phyloP scores from a whole-genome alignment of 2,329 filamentous ascomycete genomes.

The Dothistroma pini region DNA sequence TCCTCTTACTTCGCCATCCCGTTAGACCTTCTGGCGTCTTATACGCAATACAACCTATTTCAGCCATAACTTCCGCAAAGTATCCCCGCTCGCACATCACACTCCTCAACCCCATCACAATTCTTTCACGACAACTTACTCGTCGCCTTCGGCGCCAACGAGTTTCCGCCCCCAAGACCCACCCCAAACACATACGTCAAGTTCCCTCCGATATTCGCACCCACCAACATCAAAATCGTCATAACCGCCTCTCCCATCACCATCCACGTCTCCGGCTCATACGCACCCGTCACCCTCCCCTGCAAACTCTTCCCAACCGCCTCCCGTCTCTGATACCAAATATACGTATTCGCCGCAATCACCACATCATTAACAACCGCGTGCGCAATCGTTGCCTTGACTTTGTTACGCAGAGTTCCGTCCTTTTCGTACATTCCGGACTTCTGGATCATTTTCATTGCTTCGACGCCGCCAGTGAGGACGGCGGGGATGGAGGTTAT shows the following conservation, averaged over 20 bases:
- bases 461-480: constrained; percentile 36
- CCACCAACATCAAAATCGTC: constrained; percentile 37
- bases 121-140: not conserved
- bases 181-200: constrained; percentile 47
- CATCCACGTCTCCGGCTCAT: constrained; percentile 37
- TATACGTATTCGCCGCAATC: constrained; percentile 38
- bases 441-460: constrained; percentile 41
- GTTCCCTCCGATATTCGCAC: constrained; percentile 43
- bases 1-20: not conserved
- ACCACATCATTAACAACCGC: constrained; percentile 43
- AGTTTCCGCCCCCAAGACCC: constrained; percentile 19
- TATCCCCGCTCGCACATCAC: not conserved
- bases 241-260: constrained; percentile 38
- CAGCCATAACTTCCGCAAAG: not conserved
- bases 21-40: not conserved
- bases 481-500: constrained; percentile 35
- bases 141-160: constrained; percentile 14
- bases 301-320: constrained; percentile 25
- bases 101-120: not conserved
- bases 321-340: constrained; percentile 42
- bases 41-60: not conserved
- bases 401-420: constrained; percentile 34
- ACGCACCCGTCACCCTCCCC: constrained; percentile 30
- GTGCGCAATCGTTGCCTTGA: constrained; percentile 42
- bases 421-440: constrained; percentile 41